Evolutionary conservation across 169 alveolate genomes (phyloP), one percentile per base, ranked within the genome.

Genomic region (Eimeria necatrix): DNA sequence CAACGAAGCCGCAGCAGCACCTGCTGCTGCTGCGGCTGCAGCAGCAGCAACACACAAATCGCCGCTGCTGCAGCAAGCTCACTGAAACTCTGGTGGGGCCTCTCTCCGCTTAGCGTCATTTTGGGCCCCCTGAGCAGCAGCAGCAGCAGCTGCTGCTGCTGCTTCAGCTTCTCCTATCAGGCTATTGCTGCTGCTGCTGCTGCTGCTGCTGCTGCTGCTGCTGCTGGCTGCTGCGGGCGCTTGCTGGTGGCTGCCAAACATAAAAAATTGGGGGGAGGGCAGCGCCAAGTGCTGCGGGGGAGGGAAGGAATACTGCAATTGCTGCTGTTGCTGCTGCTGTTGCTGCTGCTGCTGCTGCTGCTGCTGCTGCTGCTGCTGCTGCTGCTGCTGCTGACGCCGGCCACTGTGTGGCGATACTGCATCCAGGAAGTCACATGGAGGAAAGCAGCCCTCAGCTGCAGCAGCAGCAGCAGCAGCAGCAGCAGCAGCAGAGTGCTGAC

Each of bases 381-480:
- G n/a, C n/a, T n/a, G n/a, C n/a, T n/a, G n/a, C n/a, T n/a, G n/a
- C n/a, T n/a, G n/a, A n/a, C n/a, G n/a, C n/a, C 78, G 48, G 78
- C 48, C 32, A 7, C 78, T n/a, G 12, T 74, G 32, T 5, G 56
- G 85, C 56, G 8, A 26, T 4, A 20, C 85, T 26, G 85, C 85
- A 1, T 74, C 48, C 9, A 74, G 48, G 32, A 46, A 4, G 85
- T 74, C 85, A 3, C 26, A 49, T 9, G 85, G 59, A 9, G 85
- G 24, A n/a, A 41, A 74, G 85, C 85, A 26, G 78, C 78, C 26
- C 12, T 48, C 78, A 68, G 78, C 22, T 5, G 78, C 78, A 68
- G 78, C 78, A 68, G 78, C 78, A 68, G 85, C 83, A 71, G 83
- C 83, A 71, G 83, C 83, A 4, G 51, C 83, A 5, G 83, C 83